Evolutionary conservation across 345 rosid genomes (phyloP).

Genomic region (Viola odorata): DNA sequence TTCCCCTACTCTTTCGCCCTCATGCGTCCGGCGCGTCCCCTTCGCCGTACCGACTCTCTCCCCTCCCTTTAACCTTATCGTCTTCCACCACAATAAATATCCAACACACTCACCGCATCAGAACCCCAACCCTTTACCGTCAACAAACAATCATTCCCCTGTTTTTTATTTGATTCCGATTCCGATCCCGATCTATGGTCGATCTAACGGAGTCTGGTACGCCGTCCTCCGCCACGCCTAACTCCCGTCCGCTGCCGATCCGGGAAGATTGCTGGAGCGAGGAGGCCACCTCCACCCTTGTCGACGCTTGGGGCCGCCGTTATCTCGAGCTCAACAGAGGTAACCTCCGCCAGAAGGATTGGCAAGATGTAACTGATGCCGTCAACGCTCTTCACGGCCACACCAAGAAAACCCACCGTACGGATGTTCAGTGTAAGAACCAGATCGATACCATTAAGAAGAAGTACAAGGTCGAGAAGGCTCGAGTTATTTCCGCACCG

Average conservation of each 20-base stretch:
- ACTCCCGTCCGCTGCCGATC: slow-evolving; percentile 45
- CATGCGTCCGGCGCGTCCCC: slow-evolving; percentile 28
- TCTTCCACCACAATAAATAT: not conserved
- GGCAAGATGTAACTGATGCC: slow-evolving; percentile 95
- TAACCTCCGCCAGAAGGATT: slow-evolving; percentile 93
- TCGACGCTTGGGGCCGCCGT: slow-evolving; percentile 91
- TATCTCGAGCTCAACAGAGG: slow-evolving; percentile 87
- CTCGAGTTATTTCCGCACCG: slow-evolving; percentile 53
- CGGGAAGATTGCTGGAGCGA: slow-evolving; percentile 99
- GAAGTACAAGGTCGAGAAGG: slow-evolving; percentile 90
- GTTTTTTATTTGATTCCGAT: not conserved
- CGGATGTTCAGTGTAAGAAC: slow-evolving; percentile 98
- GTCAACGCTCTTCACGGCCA: slow-evolving; percentile 86
- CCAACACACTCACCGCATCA: not conserved
- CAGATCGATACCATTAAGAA: slow-evolving; percentile 96
- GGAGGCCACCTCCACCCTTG: slow-evolving; percentile 90
- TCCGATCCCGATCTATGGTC: slow-evolving; percentile 8
- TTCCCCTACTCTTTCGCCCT: not conserved
- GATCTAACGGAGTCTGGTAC: slow-evolving; percentile 20
- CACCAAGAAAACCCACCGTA: slow-evolving; percentile 80
- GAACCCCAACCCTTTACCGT: not conserved
- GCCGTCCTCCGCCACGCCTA: slow-evolving; percentile 13
- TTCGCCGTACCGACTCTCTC: slow-evolving; percentile 27
- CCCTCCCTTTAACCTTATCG: slow-evolving; percentile 2
- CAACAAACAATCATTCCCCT: not conserved